Evolutionary conservation across 768 basidiomycete genomes (phyloP).

Genomic region (Termitomyces bulborhizus): DNA sequence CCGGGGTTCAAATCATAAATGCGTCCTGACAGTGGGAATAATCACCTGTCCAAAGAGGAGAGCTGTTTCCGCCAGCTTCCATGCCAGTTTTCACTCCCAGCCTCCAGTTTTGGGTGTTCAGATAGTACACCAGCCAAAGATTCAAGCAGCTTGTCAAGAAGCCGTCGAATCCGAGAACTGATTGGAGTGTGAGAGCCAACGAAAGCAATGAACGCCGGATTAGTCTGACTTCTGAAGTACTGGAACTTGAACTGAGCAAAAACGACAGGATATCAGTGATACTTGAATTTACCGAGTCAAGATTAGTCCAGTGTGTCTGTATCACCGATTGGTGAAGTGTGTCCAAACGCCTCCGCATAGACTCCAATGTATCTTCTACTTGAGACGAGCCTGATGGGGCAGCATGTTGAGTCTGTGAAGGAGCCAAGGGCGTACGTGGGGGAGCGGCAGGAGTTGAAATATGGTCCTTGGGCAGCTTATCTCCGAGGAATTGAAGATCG

Average conservation of each 20-base stretch:
- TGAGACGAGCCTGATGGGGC: neutral
- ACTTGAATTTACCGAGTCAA: conserved; percentile 3
- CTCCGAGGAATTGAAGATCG: too few relatives aligned
- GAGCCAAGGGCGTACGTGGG: neutral
- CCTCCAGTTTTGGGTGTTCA: neutral
- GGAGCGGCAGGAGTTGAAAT: neutral
- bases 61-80: conserved; percentile 2
- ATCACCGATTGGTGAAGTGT: neutral
- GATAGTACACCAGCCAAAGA: neutral
- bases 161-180: neutral
- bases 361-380: neutral
- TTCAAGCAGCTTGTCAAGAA: neutral
- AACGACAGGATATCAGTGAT: neutral
- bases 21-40: neutral
- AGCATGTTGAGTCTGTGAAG: neutral
- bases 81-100: conserved; percentile 5
- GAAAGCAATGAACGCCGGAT: neutral
- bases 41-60: conserved; percentile 11
- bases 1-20: neutral
- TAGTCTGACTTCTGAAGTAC: conserved; percentile 1
- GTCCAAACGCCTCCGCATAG: neutral
- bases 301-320: neutral
- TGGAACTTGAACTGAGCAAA: neutral
- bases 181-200: neutral
- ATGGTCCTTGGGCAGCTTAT: neutral